Evolutionary conservation across 2,329 filamentous ascomycete genomes (phyloP), one percentile per base, ranked within the genome.

Genomic region (Capronia epimyces): DNA sequence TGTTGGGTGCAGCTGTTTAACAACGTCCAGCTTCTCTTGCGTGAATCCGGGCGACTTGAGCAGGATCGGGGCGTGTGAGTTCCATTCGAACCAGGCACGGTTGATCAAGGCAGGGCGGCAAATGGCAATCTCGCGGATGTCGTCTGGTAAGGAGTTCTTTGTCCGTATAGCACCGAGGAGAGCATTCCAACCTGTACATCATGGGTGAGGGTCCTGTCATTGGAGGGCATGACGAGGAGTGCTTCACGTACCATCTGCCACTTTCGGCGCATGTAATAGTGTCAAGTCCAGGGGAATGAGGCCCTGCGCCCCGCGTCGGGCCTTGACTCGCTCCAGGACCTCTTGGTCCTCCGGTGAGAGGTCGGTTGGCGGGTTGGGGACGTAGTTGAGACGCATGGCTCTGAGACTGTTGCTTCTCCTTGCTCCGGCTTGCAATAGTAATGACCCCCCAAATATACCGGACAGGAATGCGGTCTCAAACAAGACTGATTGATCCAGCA

Each of bases 31-130:
- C 15, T 69, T 70, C 27, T 70, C 73, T 25, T 75, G 68, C 15
- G 71, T 68, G 3, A 87, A 75, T 3, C 83, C 82, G 0, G 75
- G 81, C 6, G 71, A 70, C 7, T 74, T 71, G 3, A 78, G 77
- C 12, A 91, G 74, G n/a, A 91, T 71, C 1, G 87, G 87, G 13
- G 82, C 83, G 65, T 95, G 89, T 48, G 87, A 80, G 29, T 72
- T 78, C 88, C 87, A 94, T 67, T 95, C 89, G 68, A 89, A 94
- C 82, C 85, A 88, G 1, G 89, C 89, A 15, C 77, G 69, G 69
- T 94, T 95, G 62, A 88, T 78, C 13, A 85, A 82, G 10, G 89
- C 89, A 12, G 94, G 86, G 43, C 88, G 79, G 63, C 82, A 88
- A 61, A 95, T 90, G 58, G 86, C 84, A 15, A 90, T 74, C 72